phyloP scores from a whole-genome alignment of 108 stramenopile species.

The Nitzschia putrida region DNA sequence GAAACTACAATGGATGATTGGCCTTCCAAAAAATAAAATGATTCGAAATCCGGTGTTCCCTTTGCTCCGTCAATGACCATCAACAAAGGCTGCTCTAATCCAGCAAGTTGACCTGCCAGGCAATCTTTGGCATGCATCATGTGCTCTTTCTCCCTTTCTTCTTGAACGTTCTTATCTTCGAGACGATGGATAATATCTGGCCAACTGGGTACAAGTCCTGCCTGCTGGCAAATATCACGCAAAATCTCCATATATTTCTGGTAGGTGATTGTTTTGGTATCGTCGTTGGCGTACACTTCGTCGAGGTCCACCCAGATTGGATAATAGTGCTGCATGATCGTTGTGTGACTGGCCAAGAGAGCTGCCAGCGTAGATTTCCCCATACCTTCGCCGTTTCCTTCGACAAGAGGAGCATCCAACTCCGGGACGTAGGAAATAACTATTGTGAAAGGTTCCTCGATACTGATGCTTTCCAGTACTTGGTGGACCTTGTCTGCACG shows the following conservation, averaged over 20 bases:
- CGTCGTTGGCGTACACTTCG: background rate
- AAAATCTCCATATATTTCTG: conserved; percentile 11
- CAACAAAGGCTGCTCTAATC: conserved; percentile 27
- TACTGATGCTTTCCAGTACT: conserved; percentile 29
- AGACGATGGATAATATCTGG: conserved; percentile 14
- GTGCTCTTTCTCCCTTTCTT: conserved; percentile 20
- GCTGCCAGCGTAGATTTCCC: conserved; percentile 69
- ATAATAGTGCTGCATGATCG: conserved; percentile 20
- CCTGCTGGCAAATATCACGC: conserved; percentile 28
- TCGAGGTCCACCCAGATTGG: conserved; percentile 35
- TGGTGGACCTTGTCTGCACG: conserved; percentile 40
- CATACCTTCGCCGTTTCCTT: conserved; percentile 21
- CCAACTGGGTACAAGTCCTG: conserved; percentile 17
- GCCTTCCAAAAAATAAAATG: conserved; percentile 50
- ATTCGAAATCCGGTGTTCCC: conserved; percentile 43
- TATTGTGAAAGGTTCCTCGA: conserved; percentile 12
- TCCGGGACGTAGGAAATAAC: conserved; percentile 17
- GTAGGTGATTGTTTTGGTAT: background rate
- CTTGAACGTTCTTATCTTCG: conserved; percentile 30
- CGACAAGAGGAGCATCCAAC: conserved; percentile 17
- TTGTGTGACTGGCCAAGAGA: conserved; percentile 36
- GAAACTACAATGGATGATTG: conserved; percentile 51
- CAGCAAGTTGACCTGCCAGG: conserved; percentile 18
- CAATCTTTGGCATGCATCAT: conserved; percentile 26
- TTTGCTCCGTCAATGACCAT: conserved; percentile 57